Evolutionary conservation across 352 stramenopile genomes (phyloP).

Genomic region (Phytophthora litchii): DNA sequence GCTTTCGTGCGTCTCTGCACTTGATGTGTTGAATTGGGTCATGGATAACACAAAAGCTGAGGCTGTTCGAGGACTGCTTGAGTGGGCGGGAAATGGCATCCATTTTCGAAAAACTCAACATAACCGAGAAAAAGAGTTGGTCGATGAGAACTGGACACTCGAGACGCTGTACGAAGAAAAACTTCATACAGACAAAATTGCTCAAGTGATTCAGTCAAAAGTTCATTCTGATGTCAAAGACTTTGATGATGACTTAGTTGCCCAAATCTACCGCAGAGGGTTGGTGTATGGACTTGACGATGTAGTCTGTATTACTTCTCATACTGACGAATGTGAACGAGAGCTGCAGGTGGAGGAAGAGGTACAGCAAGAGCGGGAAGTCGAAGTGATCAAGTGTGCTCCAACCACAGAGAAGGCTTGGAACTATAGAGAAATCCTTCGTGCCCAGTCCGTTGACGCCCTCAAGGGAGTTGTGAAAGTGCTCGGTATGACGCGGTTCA

Average conservation of each 20-base stretch:
- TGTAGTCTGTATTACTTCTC: conserved; percentile 43
- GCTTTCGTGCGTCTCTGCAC: conserved; percentile 18
- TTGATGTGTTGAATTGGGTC: conserved; percentile 85
- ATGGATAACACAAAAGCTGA: conserved; percentile 85
- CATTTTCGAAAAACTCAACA: conserved; percentile 56
- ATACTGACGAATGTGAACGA: conserved; percentile 60
- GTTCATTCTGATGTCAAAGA: conserved; percentile 6
- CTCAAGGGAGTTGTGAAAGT: conserved; percentile 11
- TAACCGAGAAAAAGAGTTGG: conserved; percentile 29
- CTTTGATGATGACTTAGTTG: conserved; percentile 33
- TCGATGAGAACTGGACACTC: conserved; percentile 59
- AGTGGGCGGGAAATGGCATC: conserved; percentile 83
- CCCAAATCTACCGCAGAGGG: conserved; percentile 24
- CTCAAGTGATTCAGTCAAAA: conserved; percentile 40
- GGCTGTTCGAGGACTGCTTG: conserved; percentile 61
- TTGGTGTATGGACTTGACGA: conserved; percentile 45
- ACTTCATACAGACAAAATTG: conserved; percentile 35
- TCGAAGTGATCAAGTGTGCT: conserved; percentile 3
- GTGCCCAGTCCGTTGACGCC: conserved; percentile 16
- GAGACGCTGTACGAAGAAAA: conserved; percentile 42
- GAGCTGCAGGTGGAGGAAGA: conserved; percentile 66
- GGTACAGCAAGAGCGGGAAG: conserved; percentile 40
- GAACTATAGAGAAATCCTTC: conserved; percentile 22
- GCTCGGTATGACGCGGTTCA: conserved; percentile 1
- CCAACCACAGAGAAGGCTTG: conserved; percentile 27